A percentile compares a stretch with the other conserved stretches of the same genome.
phyloP scores from a whole-genome alignment of 306 rosid genomes.

The Quercus glauca region DNA sequence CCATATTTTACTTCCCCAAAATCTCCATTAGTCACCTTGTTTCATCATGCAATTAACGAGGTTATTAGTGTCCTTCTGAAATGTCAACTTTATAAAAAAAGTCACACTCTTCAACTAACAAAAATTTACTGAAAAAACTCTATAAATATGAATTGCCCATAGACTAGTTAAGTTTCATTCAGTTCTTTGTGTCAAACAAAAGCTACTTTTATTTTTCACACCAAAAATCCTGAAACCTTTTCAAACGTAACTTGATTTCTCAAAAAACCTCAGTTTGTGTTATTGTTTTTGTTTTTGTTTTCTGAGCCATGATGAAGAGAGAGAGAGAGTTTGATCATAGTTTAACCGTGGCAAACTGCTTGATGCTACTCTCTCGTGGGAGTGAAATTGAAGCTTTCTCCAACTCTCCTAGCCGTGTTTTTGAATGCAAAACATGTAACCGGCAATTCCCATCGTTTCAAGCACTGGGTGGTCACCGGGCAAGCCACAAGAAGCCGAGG shows the following conservation, averaged over 20 bases:
- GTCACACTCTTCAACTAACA: slow-evolving; percentile 27
- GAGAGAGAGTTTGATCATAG: slow-evolving; percentile 51
- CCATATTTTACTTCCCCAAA: background rate
- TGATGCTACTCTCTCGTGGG: slow-evolving; percentile 80
- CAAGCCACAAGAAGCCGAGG: slow-evolving; percentile 92
- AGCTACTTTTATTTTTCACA: background rate
- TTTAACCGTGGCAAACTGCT: slow-evolving; percentile 76
- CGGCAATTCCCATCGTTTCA: slow-evolving; percentile 87
- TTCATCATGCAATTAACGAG: slow-evolving; percentile 34
- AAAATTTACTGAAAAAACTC: background rate
- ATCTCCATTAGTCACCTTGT: background rate
- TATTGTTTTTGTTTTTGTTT: background rate
- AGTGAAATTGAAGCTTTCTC: slow-evolving; percentile 24
- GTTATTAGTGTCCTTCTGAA: slow-evolving; percentile 22
- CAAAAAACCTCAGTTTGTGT: background rate
- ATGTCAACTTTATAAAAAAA: slow-evolving; percentile 32
- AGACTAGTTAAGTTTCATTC: slow-evolving; percentile 34
- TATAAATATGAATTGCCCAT: slow-evolving; percentile 37
- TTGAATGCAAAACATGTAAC: slow-evolving; percentile 92
- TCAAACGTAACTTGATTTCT: background rate
- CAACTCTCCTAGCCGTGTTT: slow-evolving; percentile 43
- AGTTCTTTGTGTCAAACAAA: background rate
- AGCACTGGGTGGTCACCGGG: slow-evolving; percentile 95
- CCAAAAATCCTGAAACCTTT: background rate
- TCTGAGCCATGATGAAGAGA: slow-evolving; percentile 56